A percentile compares a stretch with the other conserved stretches of the same genome.
These are phyloP conservation scores for Stentor roeselii DNA, from an alignment of 73 alveolate genomes.

Conservation along the genomic window DNA sequence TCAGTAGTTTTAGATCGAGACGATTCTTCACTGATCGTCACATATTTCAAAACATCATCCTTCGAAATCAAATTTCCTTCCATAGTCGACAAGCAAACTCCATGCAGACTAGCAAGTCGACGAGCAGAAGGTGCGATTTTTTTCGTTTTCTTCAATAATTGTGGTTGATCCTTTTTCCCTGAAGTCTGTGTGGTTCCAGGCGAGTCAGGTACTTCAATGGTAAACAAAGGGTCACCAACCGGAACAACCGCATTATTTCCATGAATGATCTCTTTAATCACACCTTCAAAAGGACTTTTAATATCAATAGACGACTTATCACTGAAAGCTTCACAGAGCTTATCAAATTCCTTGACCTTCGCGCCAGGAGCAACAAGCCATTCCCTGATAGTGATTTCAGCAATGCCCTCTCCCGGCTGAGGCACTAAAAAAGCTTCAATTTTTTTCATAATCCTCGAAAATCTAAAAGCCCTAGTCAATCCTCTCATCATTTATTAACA, in stretches of 20 bases:
- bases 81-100: no score
- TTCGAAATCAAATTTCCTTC: no score
- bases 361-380: slow-evolving; percentile 59
- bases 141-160: no score
- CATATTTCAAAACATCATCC: no score
- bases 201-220: slow-evolving; percentile 32
- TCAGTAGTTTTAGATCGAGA: no score
- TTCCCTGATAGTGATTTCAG: slow-evolving; percentile 54
- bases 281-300: slow-evolving; percentile 57
- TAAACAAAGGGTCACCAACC: slow-evolving; percentile 47
- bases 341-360: slow-evolving; percentile 50
- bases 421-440: slow-evolving; percentile 34
- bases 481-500: no score
- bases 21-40: no score
- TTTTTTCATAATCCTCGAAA: background rate
- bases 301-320: slow-evolving; percentile 53
- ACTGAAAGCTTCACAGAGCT: slow-evolving; percentile 55
- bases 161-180: no score
- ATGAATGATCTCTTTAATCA: slow-evolving; percentile 35
- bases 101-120: no score
- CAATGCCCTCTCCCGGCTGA: slow-evolving; percentile 68
- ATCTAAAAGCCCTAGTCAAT: background rate
- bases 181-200: no score
- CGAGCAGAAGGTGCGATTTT: no score
- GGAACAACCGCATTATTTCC: slow-evolving; percentile 38